phyloP scores from a whole-genome alignment of 192 early-diverging fungal species.

The Rhizoclosmatium globosum region DNA sequence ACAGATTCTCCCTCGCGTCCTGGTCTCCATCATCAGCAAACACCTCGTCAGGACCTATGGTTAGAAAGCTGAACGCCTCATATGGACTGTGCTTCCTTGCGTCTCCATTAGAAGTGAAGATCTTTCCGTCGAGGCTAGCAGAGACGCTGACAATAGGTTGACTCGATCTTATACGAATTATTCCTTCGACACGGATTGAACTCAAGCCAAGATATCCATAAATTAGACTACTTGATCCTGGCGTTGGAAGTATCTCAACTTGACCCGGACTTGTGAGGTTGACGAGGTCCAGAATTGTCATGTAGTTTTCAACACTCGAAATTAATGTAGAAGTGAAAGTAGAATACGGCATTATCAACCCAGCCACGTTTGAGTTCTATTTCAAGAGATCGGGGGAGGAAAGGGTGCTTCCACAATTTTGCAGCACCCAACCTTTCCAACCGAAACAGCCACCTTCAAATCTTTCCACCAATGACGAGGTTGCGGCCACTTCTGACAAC shows the following conservation, averaged over 20 bases:
- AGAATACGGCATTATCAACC: not conserved
- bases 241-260: not conserved
- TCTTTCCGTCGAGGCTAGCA: constrained; percentile 15
- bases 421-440: too few species aligned
- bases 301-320: not conserved
- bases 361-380: not conserved
- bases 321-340: not conserved
- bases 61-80: constrained; percentile 34
- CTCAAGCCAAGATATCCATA: constrained; percentile 31
- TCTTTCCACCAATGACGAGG: too few species aligned
- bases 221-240: constrained; percentile 6
- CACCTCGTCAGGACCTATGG: constrained; percentile 25
- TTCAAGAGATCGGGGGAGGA: too few species aligned
- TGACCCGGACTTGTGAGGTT: not conserved
- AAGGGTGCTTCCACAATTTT: too few species aligned
- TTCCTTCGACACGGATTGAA: constrained; percentile 17
- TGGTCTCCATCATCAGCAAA: constrained; percentile 1
- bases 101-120: constrained; percentile 42
- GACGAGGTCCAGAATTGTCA: constrained; percentile 8
- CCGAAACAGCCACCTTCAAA: too few species aligned
- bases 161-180: constrained; percentile 28
- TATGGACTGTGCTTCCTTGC: constrained; percentile 39
- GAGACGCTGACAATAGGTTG: constrained; percentile 18
- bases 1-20: not conserved
- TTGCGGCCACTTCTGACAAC: too few species aligned